phyloP scores from a whole-genome alignment of 495 filamentous ascomycete genomes.

The Podospora pseudocomata region DNA sequence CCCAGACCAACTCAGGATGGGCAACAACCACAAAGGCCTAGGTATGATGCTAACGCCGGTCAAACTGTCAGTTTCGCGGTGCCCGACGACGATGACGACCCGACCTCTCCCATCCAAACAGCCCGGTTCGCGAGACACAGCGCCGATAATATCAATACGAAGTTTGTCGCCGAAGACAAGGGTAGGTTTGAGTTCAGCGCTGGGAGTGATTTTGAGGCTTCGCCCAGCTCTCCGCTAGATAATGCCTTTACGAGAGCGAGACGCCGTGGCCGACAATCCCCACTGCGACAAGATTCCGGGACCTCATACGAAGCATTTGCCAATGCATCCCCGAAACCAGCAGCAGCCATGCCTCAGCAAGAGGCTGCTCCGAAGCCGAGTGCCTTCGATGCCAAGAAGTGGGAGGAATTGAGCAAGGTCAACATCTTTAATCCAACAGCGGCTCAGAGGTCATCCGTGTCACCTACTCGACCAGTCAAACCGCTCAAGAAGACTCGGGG shows the following conservation, averaged over 20 bases:
- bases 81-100: slow-evolving; percentile 32
- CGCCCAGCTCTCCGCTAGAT: slow-evolving; percentile 8
- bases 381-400: slow-evolving; percentile 63
- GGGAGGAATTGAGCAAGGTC: slow-evolving; percentile 61
- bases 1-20: slow-evolving; percentile 8
- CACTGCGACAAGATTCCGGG: slow-evolving; percentile 20
- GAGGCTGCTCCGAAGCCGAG: slow-evolving; percentile 16
- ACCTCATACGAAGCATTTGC: slow-evolving; percentile 19
- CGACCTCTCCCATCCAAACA: slow-evolving; percentile 21
- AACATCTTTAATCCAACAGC: slow-evolving; percentile 52
- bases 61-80: slow-evolving; percentile 49
- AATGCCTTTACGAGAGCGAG: slow-evolving; percentile 34
- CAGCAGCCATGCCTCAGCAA: slow-evolving; percentile 10
- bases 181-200: slow-evolving; percentile 44
- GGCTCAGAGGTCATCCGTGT: slow-evolving; percentile 30
- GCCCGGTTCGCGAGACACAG: slow-evolving; percentile 54
- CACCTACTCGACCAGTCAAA: slow-evolving; percentile 37
- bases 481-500: slow-evolving; percentile 40
- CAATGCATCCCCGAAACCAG: background rate
- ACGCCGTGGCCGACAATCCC: slow-evolving; percentile 37
- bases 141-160: slow-evolving; percentile 73
- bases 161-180: slow-evolving; percentile 43
- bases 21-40: slow-evolving; percentile 8
- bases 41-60: slow-evolving; percentile 31
- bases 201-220: slow-evolving; percentile 22